Evolutionary conservation across 352 stramenopile species (phyloP).

Genomic region (Phytophthora litchii): DNA sequence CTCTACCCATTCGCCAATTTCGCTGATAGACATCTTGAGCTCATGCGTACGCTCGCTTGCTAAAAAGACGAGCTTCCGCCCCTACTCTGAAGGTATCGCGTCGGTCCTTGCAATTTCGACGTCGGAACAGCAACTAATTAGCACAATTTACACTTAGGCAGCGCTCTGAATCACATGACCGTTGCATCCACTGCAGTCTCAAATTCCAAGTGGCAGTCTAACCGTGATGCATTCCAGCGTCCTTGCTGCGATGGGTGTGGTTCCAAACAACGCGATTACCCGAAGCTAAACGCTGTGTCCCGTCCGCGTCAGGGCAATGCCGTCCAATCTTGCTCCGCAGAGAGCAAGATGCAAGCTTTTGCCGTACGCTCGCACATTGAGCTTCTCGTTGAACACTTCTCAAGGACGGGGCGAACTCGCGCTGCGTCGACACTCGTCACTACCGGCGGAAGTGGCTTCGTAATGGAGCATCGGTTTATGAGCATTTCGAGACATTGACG

Average conservation of each 20-base stretch:
- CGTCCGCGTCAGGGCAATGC: slow-evolving; percentile 13
- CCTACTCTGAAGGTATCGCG: too few relatives aligned
- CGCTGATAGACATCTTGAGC: too few relatives aligned
- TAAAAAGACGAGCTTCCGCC: too few relatives aligned
- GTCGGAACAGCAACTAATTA: too few relatives aligned
- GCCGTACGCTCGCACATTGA: slow-evolving; percentile 32
- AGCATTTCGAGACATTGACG: background rate
- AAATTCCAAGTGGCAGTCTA: too few relatives aligned
- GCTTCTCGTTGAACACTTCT: slow-evolving; percentile 26
- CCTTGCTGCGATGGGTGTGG: background rate
- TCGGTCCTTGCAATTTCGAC: too few relatives aligned
- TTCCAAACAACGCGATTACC: slow-evolving; percentile 20
- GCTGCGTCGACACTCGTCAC: slow-evolving; percentile 16
- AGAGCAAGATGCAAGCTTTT: slow-evolving; percentile 14
- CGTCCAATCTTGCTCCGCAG: slow-evolving; percentile 21
- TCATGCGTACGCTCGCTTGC: too few relatives aligned
- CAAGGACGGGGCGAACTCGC: slow-evolving; percentile 12
- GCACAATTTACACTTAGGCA: too few relatives aligned
- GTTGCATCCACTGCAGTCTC: too few relatives aligned
- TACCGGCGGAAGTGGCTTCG: slow-evolving; percentile 13
- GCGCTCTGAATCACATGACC: too few relatives aligned
- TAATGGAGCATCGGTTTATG: background rate
- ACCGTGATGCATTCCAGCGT: too few relatives aligned
- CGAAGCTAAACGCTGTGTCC: background rate
- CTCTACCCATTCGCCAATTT: too few relatives aligned